Conservation (phyloP, 2,329 filamentous ascomycete genomes). For the Trichophyton rubrum region DNA sequence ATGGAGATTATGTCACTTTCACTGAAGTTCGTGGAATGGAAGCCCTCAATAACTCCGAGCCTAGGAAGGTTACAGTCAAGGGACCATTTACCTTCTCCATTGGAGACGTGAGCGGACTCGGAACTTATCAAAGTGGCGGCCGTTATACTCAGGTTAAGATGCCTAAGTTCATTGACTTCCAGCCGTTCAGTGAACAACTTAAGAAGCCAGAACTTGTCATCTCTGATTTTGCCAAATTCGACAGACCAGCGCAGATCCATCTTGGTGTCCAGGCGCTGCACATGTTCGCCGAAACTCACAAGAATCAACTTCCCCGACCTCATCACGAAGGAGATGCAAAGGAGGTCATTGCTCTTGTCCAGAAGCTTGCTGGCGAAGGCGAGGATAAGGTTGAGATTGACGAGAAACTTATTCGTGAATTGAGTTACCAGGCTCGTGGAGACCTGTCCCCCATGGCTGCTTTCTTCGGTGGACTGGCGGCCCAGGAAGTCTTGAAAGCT, state of each 20-base stretch:
- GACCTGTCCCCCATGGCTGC: conserved; percentile 87
- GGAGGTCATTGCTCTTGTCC: conserved; percentile 62
- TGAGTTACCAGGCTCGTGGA: conserved; percentile 87
- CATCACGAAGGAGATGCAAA: conserved; percentile 75
- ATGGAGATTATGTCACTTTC: conserved; percentile 94
- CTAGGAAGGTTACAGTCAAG: conserved; percentile 84
- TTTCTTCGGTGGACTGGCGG: conserved; percentile 84
- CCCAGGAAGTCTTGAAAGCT: conserved; percentile 91
- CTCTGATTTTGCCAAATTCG: conserved; percentile 96
- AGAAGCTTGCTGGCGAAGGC: conserved; percentile 52
- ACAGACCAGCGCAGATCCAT: conserved; percentile 84
- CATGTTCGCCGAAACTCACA: conserved; percentile 62
- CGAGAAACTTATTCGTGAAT: conserved; percentile 81
- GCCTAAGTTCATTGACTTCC: conserved; percentile 87
- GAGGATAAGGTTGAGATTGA: conserved; percentile 72
- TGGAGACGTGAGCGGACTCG: conserved; percentile 76
- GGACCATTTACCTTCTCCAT: conserved; percentile 97
- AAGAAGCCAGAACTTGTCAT: conserved; percentile 81
- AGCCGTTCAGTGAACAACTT: conserved; percentile 62
- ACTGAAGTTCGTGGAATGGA: conserved; percentile 90
- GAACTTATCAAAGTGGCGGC: conserved; percentile 76
- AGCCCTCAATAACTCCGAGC: conserved; percentile 65
- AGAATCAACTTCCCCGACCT: conserved; percentile 61
- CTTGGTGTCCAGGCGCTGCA: conserved; percentile 86
- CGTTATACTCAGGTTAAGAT: conserved; percentile 96